These are phyloP conservation scores for Cutaneotrichosporon cutaneum DNA, from an alignment of 1,284 basidiomycete species.

Conservation along the genomic window DNA sequence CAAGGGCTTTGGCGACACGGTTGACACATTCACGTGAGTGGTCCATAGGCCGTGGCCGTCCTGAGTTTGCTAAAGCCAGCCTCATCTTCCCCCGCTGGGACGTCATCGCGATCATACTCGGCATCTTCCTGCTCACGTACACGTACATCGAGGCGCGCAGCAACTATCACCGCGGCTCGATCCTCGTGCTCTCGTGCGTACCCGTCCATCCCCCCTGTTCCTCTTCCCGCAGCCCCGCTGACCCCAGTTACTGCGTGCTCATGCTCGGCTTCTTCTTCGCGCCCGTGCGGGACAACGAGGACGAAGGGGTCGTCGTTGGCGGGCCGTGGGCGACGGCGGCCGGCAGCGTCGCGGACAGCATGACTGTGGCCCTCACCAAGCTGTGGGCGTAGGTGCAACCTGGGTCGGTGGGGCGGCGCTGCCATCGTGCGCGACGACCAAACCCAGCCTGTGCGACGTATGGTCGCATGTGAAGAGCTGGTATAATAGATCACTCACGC, in stretches of 20 bases:
- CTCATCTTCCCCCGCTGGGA: constrained; percentile 99
- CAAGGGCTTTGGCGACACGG: constrained; percentile 72
- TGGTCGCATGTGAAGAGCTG: neutral
- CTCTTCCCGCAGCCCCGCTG: too few species aligned
- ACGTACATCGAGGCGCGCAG: constrained; percentile 97
- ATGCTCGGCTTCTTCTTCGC: constrained; percentile 77
- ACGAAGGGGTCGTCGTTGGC: constrained; percentile 9
- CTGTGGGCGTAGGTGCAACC: constrained; percentile 11
- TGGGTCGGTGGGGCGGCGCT: neutral
- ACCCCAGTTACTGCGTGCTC: constrained; percentile 70
- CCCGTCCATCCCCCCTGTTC: neutral
- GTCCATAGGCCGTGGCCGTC: too few species aligned
- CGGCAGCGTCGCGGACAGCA: neutral
- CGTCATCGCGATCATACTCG: constrained; percentile 88
- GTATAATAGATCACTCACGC: neutral
- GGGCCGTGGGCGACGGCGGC: neutral
- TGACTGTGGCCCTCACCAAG: constrained; percentile 8
- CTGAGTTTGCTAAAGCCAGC: constrained; percentile 53
- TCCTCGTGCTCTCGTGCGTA: constrained; percentile 78
- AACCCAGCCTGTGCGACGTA: too few species aligned
- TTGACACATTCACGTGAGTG: constrained; percentile 81
- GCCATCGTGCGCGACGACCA: neutral
- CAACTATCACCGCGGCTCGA: constrained; percentile 94
- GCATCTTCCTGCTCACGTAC: constrained; percentile 96
- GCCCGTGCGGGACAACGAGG: constrained; percentile 33